These are phyloP conservation scores for Bryum argenteum DNA, from an alignment of 225 moss, liverwort and hornwort genomes.

Conservation along the genomic window DNA sequence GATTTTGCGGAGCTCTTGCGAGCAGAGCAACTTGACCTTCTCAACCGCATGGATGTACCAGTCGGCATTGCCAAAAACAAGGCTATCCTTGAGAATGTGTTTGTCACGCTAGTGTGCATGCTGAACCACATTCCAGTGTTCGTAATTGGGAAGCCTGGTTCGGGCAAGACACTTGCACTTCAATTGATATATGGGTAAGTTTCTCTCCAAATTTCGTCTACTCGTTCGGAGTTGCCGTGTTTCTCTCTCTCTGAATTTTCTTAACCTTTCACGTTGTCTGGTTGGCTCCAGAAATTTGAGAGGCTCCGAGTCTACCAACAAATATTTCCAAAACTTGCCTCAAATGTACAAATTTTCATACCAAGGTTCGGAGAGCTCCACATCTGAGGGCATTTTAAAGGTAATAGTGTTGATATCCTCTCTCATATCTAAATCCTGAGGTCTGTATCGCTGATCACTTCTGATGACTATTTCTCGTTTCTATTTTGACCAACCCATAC, in stretches of 20 bases:
- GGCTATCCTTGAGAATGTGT: slow-evolving; percentile 64
- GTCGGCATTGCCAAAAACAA: slow-evolving; percentile 64
- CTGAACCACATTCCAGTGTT: slow-evolving; percentile 64
- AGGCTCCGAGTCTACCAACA: slow-evolving; percentile 58
- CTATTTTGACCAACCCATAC: too few species aligned
- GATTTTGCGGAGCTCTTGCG: slow-evolving; percentile 46
- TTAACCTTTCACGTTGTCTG: slow-evolving; percentile 21
- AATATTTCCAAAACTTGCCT: slow-evolving; percentile 52
- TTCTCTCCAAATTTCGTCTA: slow-evolving; percentile 6
- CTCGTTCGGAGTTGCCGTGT: slow-evolving; percentile 5
- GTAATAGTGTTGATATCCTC: slow-evolving; percentile 21
- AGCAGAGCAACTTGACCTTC: slow-evolving; percentile 54
- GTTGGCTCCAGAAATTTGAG: slow-evolving; percentile 52
- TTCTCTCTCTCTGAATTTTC: neutral
- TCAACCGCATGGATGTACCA: slow-evolving; percentile 66
- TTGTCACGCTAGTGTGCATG: slow-evolving; percentile 62
- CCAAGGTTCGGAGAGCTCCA: slow-evolving; percentile 67
- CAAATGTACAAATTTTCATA: slow-evolving; percentile 67
- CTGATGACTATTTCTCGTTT: too few species aligned
- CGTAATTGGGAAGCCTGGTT: slow-evolving; percentile 68
- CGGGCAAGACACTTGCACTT: slow-evolving; percentile 67
- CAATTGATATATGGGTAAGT: slow-evolving; percentile 65
- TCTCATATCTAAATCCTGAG: neutral
- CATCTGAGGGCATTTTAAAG: slow-evolving; percentile 69
- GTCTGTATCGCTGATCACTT: too few species aligned